Base-by-base conservation (phyloP, 176 grass and related monocot genomes). In the Leersia perrieri region DNA sequence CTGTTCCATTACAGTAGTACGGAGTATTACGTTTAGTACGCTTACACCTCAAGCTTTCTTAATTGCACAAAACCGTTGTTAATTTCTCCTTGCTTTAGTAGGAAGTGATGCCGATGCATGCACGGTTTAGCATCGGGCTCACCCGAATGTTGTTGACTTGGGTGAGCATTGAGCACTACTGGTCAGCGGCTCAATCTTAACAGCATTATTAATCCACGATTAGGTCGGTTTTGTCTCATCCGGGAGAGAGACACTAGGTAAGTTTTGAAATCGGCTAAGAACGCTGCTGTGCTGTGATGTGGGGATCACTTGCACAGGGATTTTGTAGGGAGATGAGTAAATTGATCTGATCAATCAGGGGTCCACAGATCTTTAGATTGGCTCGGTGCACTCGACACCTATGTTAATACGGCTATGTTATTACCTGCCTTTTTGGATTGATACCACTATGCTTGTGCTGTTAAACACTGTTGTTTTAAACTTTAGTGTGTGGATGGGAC, bases 221-320 rank as follows among this genome's bases (percentile, higher is more conserved):
- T 77, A 35, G 20, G 60, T 18, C 61, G 18, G 3, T 18, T 62
- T 86, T 86, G 78, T 90, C 68, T 82, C 78, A 68, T 77, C 66
- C 60, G 41, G 72, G 61, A 60, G 31, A 44, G 22, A 30, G 26
- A 16, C 16, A 36, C 15, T 41, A 18, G 78, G 1, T 53, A 27
- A 67, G 47, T 82, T 89, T 85, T 86, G 83, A 90, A 82, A 86
- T 86, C 68, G 79, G 1, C 79, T 72, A 9, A 35, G 14, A 42
- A 55, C 68, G 42, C 70, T 31, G 70, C 15, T 30, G 7, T n/a
- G 33, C 60, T 74, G 71, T 77, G 28, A 0, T 47, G 82, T 85
- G 87, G 87, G 87, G 82, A 67, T 89, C 82, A 85, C 78, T 34
- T 76, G 87, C 16, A 89, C 82, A 89, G 76, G 72, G 63, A n/a